phyloP scores from a whole-genome alignment of 1,284 basidiomycete genomes.

The Tilletia setariae region DNA sequence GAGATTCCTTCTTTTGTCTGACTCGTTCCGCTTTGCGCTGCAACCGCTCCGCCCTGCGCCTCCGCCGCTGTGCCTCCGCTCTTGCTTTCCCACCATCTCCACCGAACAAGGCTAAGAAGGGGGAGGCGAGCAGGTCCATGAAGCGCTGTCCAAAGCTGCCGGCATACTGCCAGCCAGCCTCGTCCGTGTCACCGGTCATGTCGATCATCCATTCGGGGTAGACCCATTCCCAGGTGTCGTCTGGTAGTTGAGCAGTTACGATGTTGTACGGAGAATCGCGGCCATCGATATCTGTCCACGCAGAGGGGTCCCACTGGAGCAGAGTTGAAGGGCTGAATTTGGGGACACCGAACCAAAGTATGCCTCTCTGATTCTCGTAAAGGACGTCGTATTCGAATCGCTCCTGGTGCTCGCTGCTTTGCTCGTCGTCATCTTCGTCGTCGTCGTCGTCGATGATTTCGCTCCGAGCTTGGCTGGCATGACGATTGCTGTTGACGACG shows the following conservation, averaged over 20 bases:
- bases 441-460: not conserved
- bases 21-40: slow-evolving; percentile 27
- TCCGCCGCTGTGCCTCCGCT: not conserved
- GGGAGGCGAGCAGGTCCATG: slow-evolving; percentile 13
- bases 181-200: slow-evolving; percentile 53
- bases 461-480: too few species aligned
- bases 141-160: slow-evolving; percentile 42
- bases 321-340: slow-evolving; percentile 50
- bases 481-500: too few species aligned
- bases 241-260: slow-evolving; percentile 50
- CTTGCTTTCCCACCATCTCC: not conserved
- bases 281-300: slow-evolving; percentile 41
- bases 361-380: slow-evolving; percentile 48
- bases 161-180: slow-evolving; percentile 53
- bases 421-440: not conserved
- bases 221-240: slow-evolving; percentile 53
- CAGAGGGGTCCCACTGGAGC: slow-evolving; percentile 48
- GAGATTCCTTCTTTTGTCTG: slow-evolving; percentile 29
- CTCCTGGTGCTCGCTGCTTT: slow-evolving; percentile 16
- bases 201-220: slow-evolving; percentile 51
- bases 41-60: not conserved
- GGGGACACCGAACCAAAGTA: slow-evolving; percentile 49
- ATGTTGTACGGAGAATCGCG: slow-evolving; percentile 46
- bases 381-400: slow-evolving; percentile 50
- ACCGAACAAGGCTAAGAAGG: not conserved